Conservation (phyloP, 2,329 filamentous ascomycete genomes). For the Cladorrhinum sp. region DNA sequence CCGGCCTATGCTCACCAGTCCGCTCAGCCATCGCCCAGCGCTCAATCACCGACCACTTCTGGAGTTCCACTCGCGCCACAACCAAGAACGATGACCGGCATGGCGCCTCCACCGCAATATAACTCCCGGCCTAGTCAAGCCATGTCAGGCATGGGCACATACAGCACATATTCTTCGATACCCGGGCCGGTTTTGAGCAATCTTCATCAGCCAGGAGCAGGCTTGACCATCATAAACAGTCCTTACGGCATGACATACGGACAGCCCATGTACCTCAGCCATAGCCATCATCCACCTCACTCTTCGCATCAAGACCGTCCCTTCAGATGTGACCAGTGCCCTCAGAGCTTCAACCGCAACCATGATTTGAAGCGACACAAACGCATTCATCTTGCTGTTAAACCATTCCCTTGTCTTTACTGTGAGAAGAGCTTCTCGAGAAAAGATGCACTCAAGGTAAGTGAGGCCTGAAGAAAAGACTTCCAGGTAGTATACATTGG, state of each 20-base stretch:
- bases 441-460: slow-evolving; percentile 89
- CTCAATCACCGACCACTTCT: slow-evolving; percentile 15
- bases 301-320: slow-evolving; percentile 69
- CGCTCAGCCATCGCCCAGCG: slow-evolving; percentile 15
- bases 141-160: slow-evolving; percentile 14
- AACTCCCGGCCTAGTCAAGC: slow-evolving; percentile 35
- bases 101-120: slow-evolving; percentile 24
- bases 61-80: slow-evolving; percentile 9
- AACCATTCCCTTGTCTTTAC: slow-evolving; percentile 86
- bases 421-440: slow-evolving; percentile 97
- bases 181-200: slow-evolving; percentile 28
- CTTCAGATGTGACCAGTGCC: slow-evolving; percentile 90
- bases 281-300: slow-evolving; percentile 42
- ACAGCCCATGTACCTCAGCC: slow-evolving; percentile 58
- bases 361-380: slow-evolving; percentile 96
- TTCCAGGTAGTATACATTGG: background rate
- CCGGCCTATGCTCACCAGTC: slow-evolving; percentile 14
- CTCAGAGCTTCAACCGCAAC: slow-evolving; percentile 92
- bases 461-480: background rate
- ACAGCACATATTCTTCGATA: slow-evolving; percentile 39
- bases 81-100: slow-evolving; percentile 30
- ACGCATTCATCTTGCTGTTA: slow-evolving; percentile 89
- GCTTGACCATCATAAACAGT: slow-evolving; percentile 53
- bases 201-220: slow-evolving; percentile 36
- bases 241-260: slow-evolving; percentile 14